phyloP scores from a whole-genome alignment of 1,284 basidiomycete genomes.

The Leccinum subrobustum region DNA sequence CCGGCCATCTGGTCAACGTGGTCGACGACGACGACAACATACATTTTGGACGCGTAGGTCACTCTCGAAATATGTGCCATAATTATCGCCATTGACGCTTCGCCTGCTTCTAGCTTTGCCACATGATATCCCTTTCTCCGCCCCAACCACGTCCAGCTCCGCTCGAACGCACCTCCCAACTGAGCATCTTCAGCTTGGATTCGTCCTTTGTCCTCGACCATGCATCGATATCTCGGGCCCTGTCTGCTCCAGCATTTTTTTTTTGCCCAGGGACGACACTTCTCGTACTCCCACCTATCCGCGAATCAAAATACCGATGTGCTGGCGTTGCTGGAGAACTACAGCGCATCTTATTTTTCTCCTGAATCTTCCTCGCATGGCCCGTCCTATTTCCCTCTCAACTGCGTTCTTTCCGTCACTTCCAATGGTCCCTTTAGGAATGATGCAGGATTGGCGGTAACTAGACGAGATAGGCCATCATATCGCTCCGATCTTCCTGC shows the following conservation, averaged over 20 bases:
- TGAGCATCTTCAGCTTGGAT: neutral
- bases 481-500: neutral
- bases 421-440: neutral
- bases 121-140: conserved; percentile 32
- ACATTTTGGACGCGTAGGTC: conserved; percentile 1
- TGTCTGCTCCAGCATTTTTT: neutral
- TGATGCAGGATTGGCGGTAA: conserved; percentile 1
- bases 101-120: conserved; percentile 20
- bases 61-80: conserved; percentile 24
- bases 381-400: conserved; percentile 1
- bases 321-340: neutral
- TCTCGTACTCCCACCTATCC: neutral
- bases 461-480: neutral
- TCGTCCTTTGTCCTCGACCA: neutral
- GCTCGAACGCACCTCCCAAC: conserved; percentile 28
- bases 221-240: neutral
- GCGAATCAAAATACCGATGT: conserved; percentile 1
- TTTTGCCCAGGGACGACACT: neutral
- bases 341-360: neutral
- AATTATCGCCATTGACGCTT: conserved; percentile 26
- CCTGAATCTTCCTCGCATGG: conserved; percentile 5
- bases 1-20: conserved; percentile 11
- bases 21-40: conserved; percentile 21
- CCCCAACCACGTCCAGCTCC: conserved; percentile 34
- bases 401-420: neutral